Conservation (phyloP, 2,329 filamentous ascomycete genomes). For the Cladosporium sphaerospermum region DNA sequence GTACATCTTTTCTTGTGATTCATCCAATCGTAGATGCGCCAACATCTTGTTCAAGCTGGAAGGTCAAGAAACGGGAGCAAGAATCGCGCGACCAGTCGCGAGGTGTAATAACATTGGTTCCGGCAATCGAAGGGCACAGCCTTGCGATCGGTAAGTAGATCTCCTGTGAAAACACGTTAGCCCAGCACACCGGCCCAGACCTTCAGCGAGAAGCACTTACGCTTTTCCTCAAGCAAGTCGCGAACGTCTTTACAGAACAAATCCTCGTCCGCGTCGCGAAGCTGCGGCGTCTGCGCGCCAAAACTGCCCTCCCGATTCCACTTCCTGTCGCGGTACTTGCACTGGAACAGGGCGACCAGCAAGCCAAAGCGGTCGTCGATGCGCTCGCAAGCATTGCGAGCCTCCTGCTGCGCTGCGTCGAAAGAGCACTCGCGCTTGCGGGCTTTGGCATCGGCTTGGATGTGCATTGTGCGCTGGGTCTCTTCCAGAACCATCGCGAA, state of each 20-base stretch:
- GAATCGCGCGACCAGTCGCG: constrained; percentile 39
- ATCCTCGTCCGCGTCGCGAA: constrained; percentile 28
- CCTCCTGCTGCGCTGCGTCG: constrained; percentile 26
- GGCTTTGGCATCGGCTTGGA: constrained; percentile 36
- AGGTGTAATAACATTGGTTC: constrained; percentile 37
- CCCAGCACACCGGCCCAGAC: background rate
- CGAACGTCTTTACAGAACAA: constrained; percentile 34
- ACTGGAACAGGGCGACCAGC: constrained; percentile 41
- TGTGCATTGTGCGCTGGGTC: constrained; percentile 40
- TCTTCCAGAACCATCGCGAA: constrained; percentile 45
- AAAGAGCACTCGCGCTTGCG: constrained; percentile 26
- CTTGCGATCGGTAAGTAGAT: constrained; percentile 34
- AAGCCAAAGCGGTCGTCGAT: constrained; percentile 42
- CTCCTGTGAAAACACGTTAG: constrained; percentile 23
- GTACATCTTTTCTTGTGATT: too few relatives aligned
- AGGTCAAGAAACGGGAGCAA: constrained; percentile 29
- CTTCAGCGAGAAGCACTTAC: constrained; percentile 26
- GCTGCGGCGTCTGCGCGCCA: constrained; percentile 34
- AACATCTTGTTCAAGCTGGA: background rate
- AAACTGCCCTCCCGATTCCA: constrained; percentile 33
- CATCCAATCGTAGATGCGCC: too few relatives aligned
- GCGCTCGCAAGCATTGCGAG: constrained; percentile 35
- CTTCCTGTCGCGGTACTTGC: constrained; percentile 41
- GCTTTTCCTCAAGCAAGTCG: constrained; percentile 36
- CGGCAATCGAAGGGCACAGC: constrained; percentile 33